A percentile compares a stretch with the other conserved stretches of the same genome.
Evolutionary conservation across 768 basidiomycete genomes (phyloP).

Genomic region (Lactarius deliciosus): DNA sequence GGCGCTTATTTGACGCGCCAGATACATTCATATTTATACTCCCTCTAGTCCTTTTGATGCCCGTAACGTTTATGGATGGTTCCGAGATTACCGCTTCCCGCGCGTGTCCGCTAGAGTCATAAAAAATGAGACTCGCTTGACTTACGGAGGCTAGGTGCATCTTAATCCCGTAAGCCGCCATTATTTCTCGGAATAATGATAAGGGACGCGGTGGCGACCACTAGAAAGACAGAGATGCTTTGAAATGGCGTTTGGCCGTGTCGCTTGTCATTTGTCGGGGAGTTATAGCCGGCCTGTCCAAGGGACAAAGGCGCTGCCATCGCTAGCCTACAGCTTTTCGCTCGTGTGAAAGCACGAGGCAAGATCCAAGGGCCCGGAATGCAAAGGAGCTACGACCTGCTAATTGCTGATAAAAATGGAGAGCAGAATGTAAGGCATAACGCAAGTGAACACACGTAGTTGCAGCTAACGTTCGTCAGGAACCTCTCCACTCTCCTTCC

Average conservation of each 20-base stretch:
- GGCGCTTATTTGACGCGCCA: slow-evolving; percentile 23
- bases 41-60: slow-evolving; percentile 13
- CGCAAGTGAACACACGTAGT: slow-evolving; percentile 17
- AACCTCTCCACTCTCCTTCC: slow-evolving; percentile 20
- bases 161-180: slow-evolving; percentile 22
- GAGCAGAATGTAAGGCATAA: slow-evolving; percentile 11
- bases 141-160: slow-evolving; percentile 18
- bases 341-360: slow-evolving; percentile 21
- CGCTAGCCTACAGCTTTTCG: slow-evolving; percentile 8
- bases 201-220: neutral
- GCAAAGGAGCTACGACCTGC: slow-evolving; percentile 19
- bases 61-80: slow-evolving; percentile 21
- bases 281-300: neutral
- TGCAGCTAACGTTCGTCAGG: slow-evolving; percentile 15
- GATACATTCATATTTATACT: slow-evolving; percentile 26
- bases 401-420: slow-evolving; percentile 17
- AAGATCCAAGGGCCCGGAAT: neutral
- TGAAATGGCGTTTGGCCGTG: neutral
- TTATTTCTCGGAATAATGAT: slow-evolving; percentile 17
- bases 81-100: slow-evolving; percentile 28
- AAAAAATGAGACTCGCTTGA: slow-evolving; percentile 25
- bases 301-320: no score
- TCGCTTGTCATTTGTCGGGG: slow-evolving; percentile 5
- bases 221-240: slow-evolving; percentile 1
- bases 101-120: slow-evolving; percentile 15